phyloP scores from a whole-genome alignment of 2,329 filamentous ascomycete species.

The Chaetomiaceae sp. region DNA sequence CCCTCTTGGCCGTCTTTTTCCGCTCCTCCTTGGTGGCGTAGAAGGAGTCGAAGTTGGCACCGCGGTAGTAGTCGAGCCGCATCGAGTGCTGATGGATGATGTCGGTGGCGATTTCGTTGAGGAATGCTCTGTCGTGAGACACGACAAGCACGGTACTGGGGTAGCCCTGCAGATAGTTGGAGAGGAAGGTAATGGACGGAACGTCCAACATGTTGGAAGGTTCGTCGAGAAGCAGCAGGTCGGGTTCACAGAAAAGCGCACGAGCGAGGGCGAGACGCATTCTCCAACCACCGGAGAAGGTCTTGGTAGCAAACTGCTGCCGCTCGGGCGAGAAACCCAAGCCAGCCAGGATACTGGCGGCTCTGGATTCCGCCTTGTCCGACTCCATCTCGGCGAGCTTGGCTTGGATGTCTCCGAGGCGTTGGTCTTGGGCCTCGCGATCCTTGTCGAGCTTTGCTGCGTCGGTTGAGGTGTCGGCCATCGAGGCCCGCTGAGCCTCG shows the following conservation, averaged over 20 bases:
- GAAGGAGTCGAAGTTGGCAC: conserved; percentile 94
- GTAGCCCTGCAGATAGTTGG: conserved; percentile 89
- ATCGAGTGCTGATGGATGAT: conserved; percentile 98
- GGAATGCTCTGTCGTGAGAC: conserved; percentile 96
- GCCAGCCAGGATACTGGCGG: conserved; percentile 93
- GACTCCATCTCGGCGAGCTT: conserved; percentile 99
- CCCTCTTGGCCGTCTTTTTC: conserved; percentile 90
- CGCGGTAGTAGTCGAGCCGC: conserved; percentile 95
- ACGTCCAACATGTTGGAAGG: conserved; percentile 99
- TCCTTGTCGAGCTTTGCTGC: conserved; percentile 80
- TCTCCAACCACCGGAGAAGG: conserved; percentile 98
- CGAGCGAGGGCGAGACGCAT: conserved; percentile 94
- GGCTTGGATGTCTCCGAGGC: conserved; percentile 81
- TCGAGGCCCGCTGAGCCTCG: conserved; percentile 67
- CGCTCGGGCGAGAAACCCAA: conserved; percentile 92
- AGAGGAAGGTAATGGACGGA: conserved; percentile 97
- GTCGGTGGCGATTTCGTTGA: conserved; percentile 98
- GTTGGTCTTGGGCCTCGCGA: conserved; percentile 83
- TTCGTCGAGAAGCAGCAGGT: conserved; percentile 93
- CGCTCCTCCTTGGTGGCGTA: conserved; percentile 97
- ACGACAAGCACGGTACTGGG: conserved; percentile 94
- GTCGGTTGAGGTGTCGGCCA: conserved; percentile 91
- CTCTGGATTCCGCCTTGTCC: conserved; percentile 92
- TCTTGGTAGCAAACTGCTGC: conserved; percentile 90
- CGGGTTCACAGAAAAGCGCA: conserved; percentile 96